Base-by-base conservation (phyloP, 1,284 basidiomycete genomes). In the Ganoderma lingzhi region DNA sequence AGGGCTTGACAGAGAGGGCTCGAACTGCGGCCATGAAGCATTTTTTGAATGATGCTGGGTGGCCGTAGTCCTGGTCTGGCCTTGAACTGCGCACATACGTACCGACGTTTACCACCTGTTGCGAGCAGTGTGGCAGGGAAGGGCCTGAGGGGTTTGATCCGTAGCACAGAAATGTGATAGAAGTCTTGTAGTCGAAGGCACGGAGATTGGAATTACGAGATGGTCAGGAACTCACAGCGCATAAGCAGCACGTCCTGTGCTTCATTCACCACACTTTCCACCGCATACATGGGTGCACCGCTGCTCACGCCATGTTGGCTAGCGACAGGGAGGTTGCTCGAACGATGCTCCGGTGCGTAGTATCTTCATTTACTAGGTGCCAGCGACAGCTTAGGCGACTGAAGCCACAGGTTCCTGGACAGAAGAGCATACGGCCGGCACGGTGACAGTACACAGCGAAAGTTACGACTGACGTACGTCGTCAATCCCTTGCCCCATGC, bases 301-400 rank as follows among this genome's bases (percentile, higher is more conserved):
- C 53, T 56, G 15, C 10, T 6, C 19, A 32, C 35, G 3, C 19
- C 56, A 59, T 39, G 35, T 8, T 39, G 56, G n/a, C 9, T 10
- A 59, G 19, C 28, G 23, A 23, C 59, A 28, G 39, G 14, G 23
- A 61, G 59, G 39, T 2, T 6, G 3, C 23, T 28, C 35, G 8
- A n/a, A n/a, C 37, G 35, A 61, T 61, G 59, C 14, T 61, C 59
- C 39, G 23, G 59, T 61, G 41, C 37, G 59, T 59, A 12, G 58
- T 44, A 41, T 61, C 59, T 42, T 61, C 59, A 44, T 61, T 61
- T 23, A 2, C 23, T 10, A 4, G 10, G 23, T 39, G 39, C n/a
- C 2, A 41, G 19, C 4, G 12, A 56, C 19, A 39, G 35, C 8
- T 35, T 23, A 17, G 35, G 35, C n/a, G 56, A 37, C 56, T 12